These are phyloP conservation scores for Scheffersomyces titani DNA, from an alignment of 1,139 yeast genomes.

Conservation along the genomic window DNA sequence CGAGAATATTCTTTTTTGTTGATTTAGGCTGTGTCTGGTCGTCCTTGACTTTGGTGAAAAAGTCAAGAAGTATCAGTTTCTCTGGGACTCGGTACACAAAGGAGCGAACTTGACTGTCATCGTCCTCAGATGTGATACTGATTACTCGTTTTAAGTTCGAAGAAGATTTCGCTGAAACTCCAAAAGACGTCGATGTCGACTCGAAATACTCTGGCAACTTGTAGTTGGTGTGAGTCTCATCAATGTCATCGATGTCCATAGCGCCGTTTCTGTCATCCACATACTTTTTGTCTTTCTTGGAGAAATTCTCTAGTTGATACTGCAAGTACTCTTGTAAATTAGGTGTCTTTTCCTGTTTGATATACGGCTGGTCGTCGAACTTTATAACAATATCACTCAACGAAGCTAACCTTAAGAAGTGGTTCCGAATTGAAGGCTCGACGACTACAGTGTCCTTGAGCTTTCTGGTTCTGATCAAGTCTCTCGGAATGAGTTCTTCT, in stretches of 20 bases:
- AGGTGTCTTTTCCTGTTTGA: slow-evolving; percentile 19
- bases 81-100: slow-evolving; percentile 71
- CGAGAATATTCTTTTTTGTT: slow-evolving; percentile 27
- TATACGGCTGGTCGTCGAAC: slow-evolving; percentile 67
- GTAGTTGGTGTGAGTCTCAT: slow-evolving; percentile 19
- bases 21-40: slow-evolving; percentile 21
- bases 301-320: slow-evolving; percentile 27
- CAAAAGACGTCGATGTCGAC: slow-evolving; percentile 33
- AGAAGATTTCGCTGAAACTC: slow-evolving; percentile 49
- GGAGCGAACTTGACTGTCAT: slow-evolving; percentile 31
- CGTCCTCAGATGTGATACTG: slow-evolving; percentile 31
- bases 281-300: slow-evolving; percentile 27
- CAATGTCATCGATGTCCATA: slow-evolving; percentile 17
- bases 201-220: slow-evolving; percentile 50
- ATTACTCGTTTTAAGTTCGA: slow-evolving; percentile 36
- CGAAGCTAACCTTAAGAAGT: slow-evolving; percentile 38
- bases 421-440: slow-evolving; percentile 45
- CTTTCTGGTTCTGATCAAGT: slow-evolving; percentile 38
- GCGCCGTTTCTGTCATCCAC: slow-evolving; percentile 6
- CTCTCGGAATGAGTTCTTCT: slow-evolving; percentile 50
- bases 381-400: slow-evolving; percentile 63
- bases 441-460: slow-evolving; percentile 55
- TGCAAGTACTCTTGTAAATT: slow-evolving; percentile 34
- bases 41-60: slow-evolving; percentile 52
- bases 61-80: slow-evolving; percentile 72